Evolutionary conservation across 805 yeast genomes (phyloP).

Genomic region (Yamadazyma endophytica): DNA sequence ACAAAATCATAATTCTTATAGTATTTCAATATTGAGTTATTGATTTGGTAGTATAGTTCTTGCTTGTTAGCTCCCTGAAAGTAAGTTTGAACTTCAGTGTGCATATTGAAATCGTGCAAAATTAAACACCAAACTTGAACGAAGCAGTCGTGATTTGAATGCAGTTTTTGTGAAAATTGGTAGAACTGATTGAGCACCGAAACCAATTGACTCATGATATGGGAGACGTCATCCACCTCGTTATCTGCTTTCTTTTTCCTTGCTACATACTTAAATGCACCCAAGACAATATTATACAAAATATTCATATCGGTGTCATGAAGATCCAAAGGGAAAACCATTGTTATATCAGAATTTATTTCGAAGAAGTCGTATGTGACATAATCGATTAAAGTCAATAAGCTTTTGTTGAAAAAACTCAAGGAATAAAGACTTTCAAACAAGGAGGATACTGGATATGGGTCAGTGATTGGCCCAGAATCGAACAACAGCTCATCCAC

Average conservation of each 20-base stretch:
- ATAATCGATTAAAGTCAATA: no score
- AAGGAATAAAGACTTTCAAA: no score
- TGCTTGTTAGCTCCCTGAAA: conserved; percentile 4
- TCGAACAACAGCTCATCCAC: neutral
- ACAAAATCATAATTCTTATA: neutral
- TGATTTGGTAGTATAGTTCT: conserved; percentile 2
- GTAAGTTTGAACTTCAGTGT: conserved; percentile 1
- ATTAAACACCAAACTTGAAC: conserved; percentile 8
- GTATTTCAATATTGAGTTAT: neutral
- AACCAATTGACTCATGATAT: neutral
- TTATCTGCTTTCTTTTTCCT: conserved; percentile 18
- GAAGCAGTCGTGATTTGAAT: conserved; percentile 3
- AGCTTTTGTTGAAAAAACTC: no score
- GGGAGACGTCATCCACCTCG: conserved; percentile 4
- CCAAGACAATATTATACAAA: conserved; percentile 38
- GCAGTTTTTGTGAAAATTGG: neutral
- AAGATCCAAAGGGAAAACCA: no score
- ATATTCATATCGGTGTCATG: no score
- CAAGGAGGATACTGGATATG: no score
- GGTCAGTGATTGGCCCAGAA: conserved; percentile 19
- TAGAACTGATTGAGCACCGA: neutral
- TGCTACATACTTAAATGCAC: conserved; percentile 30
- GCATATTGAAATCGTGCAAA: conserved; percentile 1
- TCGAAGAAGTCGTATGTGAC: no score
- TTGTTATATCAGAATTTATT: no score